These are phyloP conservation scores for Fusarium liriodendri DNA, from an alignment of 2,329 filamentous ascomycete genomes.

Conservation along the genomic window DNA sequence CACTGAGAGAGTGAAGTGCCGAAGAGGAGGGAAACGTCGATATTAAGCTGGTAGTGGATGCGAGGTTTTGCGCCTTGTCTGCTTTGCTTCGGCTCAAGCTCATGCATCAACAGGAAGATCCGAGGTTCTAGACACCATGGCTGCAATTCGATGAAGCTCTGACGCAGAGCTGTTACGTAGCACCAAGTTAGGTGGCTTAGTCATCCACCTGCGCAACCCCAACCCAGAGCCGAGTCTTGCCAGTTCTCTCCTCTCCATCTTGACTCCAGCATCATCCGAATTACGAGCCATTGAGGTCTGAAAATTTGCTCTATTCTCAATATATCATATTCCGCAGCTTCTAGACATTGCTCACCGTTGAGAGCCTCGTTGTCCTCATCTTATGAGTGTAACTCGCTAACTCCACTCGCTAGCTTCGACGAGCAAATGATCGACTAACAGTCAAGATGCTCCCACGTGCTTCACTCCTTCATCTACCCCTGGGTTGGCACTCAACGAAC, in stretches of 20 bases:
- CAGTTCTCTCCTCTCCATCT: not conserved
- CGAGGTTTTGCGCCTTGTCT: constrained; percentile 17
- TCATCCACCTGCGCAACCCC: constrained; percentile 27
- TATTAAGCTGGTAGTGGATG: not conserved
- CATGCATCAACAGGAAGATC: constrained; percentile 16
- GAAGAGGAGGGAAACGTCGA: not conserved
- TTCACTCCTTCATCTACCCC: constrained; percentile 1
- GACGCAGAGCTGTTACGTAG: constrained; percentile 31
- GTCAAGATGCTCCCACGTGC: constrained; percentile 1
- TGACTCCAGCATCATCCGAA: constrained; percentile 3
- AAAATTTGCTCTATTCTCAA: not conserved
- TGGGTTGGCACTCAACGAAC: not conserved
- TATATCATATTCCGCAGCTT: not conserved
- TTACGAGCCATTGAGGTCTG: not conserved
- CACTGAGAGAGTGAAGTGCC: not conserved
- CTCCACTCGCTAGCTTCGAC: not conserved
- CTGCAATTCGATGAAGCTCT: constrained; percentile 37
- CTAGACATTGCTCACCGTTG: not conserved
- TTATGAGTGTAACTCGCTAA: not conserved
- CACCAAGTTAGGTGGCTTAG: constrained; percentile 36
- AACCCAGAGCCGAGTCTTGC: constrained; percentile 2
- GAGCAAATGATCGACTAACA: not conserved
- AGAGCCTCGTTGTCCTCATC: not conserved
- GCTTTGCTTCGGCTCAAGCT: constrained; percentile 19
- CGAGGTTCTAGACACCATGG: constrained; percentile 42